Percentiles rank a stretch among this genome's conserved stretches.
Conservation (phyloP, 2,329 filamentous ascomycete species). For the Trichoderma sp. region DNA sequence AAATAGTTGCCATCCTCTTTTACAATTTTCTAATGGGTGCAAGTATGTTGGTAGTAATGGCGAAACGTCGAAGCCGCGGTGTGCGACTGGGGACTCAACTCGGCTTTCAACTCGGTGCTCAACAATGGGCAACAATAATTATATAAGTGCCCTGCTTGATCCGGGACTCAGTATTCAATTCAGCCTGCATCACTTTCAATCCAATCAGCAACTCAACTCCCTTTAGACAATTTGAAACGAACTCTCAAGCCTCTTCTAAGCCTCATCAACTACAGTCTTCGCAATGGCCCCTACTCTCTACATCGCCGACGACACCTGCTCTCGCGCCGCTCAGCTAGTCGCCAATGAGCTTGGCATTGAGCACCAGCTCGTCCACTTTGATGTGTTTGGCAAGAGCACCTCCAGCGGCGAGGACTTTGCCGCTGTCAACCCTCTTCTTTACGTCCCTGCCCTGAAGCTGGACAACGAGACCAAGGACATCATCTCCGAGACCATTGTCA, state of each 20-base stretch:
- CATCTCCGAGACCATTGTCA: background rate
- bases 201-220: background rate
- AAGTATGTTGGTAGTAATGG: background rate
- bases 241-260: background rate
- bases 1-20: background rate
- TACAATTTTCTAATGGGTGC: background rate
- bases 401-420: background rate
- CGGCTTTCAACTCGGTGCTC: background rate
- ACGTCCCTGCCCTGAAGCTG: background rate
- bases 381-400: background rate
- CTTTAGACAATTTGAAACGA: background rate
- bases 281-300: background rate
- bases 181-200: background rate
- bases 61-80: background rate
- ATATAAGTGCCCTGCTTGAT: background rate
- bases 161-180: background rate
- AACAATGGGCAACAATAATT: background rate
- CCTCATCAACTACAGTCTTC: background rate
- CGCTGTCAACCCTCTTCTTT: background rate
- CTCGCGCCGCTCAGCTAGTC: background rate
- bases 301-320: conserved; percentile 6
- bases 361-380: background rate
- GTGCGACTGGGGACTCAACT: background rate
- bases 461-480: background rate
- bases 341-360: conserved; percentile 2